phyloP scores from a whole-genome alignment of 176 grass and related monocot species.

The Aegilops sharonensis region DNA sequence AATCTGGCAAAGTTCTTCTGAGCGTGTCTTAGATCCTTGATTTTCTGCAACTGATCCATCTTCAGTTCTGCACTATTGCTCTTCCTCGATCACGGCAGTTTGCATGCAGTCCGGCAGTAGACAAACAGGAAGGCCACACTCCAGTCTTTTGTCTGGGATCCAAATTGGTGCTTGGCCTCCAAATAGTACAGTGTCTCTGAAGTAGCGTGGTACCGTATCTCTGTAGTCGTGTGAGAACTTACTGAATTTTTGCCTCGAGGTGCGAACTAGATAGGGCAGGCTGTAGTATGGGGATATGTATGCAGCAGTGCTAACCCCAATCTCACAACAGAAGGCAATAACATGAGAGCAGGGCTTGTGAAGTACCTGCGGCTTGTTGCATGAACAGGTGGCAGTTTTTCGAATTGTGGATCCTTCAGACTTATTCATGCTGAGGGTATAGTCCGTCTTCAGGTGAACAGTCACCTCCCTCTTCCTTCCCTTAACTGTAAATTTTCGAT shows the following conservation, averaged over 20 bases:
- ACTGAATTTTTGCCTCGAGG: background rate
- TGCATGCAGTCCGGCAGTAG: background rate
- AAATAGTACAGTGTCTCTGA: background rate
- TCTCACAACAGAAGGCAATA: background rate
- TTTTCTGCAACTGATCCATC: background rate
- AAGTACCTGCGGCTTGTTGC: too few relatives aligned
- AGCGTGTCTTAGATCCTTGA: background rate
- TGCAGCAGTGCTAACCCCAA: slow-evolving; percentile 5
- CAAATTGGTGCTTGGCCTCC: background rate
- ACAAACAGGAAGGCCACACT: background rate
- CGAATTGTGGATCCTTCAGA: too few relatives aligned
- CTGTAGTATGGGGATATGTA: slow-evolving; percentile 21
- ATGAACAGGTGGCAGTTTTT: too few relatives aligned
- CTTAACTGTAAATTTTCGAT: too few relatives aligned
- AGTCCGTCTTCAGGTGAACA: too few relatives aligned
- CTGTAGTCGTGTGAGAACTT: background rate
- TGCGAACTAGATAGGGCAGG: background rate
- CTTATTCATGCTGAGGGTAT: too few relatives aligned
- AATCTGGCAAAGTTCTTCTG: background rate
- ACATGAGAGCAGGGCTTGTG: too few relatives aligned
- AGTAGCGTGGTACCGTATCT: background rate
- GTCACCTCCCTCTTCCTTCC: too few relatives aligned
- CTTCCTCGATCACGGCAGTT: background rate
- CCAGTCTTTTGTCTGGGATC: slow-evolving; percentile 25
- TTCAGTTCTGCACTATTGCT: background rate